Evolutionary conservation across 129 eudicot species (phyloP).

Genomic region (Saposhnikovia divaricata): DNA sequence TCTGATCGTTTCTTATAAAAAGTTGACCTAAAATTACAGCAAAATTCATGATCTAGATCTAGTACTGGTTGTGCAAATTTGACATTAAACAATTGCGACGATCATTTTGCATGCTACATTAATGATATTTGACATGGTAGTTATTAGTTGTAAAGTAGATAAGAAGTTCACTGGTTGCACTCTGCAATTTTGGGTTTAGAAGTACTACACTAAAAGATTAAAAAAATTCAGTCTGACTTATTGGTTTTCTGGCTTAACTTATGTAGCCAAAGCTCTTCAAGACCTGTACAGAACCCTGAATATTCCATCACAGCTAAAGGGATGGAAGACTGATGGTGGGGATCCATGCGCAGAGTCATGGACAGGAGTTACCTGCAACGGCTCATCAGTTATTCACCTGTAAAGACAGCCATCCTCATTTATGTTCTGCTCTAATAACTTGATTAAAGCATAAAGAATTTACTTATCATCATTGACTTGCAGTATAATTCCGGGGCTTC

Average conservation of each 20-base stretch:
- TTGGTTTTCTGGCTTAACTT: neutral
- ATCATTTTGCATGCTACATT: too few species aligned
- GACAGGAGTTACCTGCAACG: conserved; percentile 64
- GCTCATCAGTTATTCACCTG: conserved; percentile 63
- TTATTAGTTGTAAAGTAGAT: neutral
- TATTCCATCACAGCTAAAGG: conserved; percentile 51
- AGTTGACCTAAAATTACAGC: neutral
- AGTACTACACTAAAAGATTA: neutral
- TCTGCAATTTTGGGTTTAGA: neutral
- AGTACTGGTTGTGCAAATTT: neutral
- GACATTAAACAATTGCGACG: neutral
- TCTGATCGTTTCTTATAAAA: neutral
- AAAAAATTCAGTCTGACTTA: neutral
- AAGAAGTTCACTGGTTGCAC: conserved; percentile 4
- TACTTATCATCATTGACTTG: neutral
- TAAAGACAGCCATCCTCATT: conserved; percentile 19
- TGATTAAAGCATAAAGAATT: neutral
- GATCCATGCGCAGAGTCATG: conserved; percentile 84
- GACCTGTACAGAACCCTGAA: conserved; percentile 64
- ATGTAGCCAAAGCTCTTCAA: conserved; percentile 67
- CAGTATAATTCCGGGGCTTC: conserved; percentile 64
- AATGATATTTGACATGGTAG: neutral
- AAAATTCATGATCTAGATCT: neutral
- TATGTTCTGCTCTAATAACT: neutral
- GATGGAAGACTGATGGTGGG: conserved; percentile 66